A percentile compares a stretch with the other conserved stretches of the same genome.
phyloP scores from a whole-genome alignment of 345 rosid genomes.

The Geranium brycei region DNA sequence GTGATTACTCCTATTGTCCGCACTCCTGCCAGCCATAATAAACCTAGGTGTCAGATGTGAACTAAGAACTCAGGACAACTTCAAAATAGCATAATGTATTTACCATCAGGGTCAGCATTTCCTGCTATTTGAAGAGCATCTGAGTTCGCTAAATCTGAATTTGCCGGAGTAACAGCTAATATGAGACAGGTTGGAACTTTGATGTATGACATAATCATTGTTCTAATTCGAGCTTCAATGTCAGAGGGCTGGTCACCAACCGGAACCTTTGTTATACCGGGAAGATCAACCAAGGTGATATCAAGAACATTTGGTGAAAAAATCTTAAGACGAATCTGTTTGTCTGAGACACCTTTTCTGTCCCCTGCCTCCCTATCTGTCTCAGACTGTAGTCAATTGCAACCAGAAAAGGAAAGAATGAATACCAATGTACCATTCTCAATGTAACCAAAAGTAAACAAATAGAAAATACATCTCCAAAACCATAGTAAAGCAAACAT shows the following conservation, averaged over 20 bases:
- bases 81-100: neutral
- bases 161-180: constrained; percentile 84
- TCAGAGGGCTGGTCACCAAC: constrained; percentile 95
- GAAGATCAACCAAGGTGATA: constrained; percentile 89
- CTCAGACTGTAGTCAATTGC: constrained; percentile 44
- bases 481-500: neutral
- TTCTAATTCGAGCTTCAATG: constrained; percentile 86
- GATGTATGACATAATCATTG: constrained; percentile 92
- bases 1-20: constrained; percentile 88
- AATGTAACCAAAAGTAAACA: neutral
- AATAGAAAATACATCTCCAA: neutral
- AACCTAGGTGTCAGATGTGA: neutral
- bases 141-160: constrained; percentile 87
- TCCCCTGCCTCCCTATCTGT: constrained; percentile 76
- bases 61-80: neutral
- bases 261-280: constrained; percentile 93
- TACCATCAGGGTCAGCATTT: constrained; percentile 93
- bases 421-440: neutral
- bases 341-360: constrained; percentile 88
- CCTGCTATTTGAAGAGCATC: constrained; percentile 94
- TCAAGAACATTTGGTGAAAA: constrained; percentile 88
- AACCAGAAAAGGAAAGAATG: neutral
- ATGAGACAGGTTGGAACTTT: constrained; percentile 77
- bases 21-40: constrained; percentile 35
- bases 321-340: constrained; percentile 76